Evolutionary conservation across 352 stramenopile species (phyloP).

Genomic region (Phytopythium litorale): DNA sequence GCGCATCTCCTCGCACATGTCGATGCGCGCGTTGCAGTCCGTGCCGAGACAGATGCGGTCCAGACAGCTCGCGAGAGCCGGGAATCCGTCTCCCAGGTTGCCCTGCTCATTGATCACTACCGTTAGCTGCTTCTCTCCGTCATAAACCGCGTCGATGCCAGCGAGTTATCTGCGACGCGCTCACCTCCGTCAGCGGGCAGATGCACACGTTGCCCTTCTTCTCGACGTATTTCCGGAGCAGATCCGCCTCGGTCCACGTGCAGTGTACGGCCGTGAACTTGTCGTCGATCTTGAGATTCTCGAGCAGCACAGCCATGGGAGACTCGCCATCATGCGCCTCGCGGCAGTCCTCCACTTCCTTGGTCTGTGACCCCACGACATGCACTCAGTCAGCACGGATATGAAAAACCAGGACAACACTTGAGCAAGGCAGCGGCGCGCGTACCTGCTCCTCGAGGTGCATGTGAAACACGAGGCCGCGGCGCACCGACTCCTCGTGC

Average conservation of each 20-base stretch:
- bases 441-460: slow-evolving; percentile 52
- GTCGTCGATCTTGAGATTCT: slow-evolving; percentile 61
- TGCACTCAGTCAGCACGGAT: slow-evolving; percentile 6
- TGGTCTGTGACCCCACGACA: slow-evolving; percentile 18
- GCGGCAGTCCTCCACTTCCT: slow-evolving; percentile 78
- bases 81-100: slow-evolving; percentile 69
- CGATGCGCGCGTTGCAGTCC: slow-evolving; percentile 76
- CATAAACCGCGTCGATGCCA: no score
- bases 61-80: slow-evolving; percentile 57
- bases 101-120: slow-evolving; percentile 18
- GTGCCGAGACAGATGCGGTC: slow-evolving; percentile 67
- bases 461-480: slow-evolving; percentile 67
- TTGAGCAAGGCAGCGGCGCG: not conserved
- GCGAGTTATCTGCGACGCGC: not conserved
- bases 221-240: slow-evolving; percentile 52
- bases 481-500: slow-evolving; percentile 57
- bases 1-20: slow-evolving; percentile 84
- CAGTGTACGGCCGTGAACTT: slow-evolving; percentile 80
- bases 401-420: not conserved
- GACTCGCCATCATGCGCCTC: slow-evolving; percentile 44
- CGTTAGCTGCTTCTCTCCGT: no score
- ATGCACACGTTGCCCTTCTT: slow-evolving; percentile 74
- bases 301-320: slow-evolving; percentile 60
- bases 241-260: slow-evolving; percentile 58
- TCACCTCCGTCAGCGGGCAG: slow-evolving; percentile 62